These are phyloP conservation scores for Hippophae gyantsensis DNA, from an alignment of 306 rosid genomes.

Conservation along the genomic window DNA sequence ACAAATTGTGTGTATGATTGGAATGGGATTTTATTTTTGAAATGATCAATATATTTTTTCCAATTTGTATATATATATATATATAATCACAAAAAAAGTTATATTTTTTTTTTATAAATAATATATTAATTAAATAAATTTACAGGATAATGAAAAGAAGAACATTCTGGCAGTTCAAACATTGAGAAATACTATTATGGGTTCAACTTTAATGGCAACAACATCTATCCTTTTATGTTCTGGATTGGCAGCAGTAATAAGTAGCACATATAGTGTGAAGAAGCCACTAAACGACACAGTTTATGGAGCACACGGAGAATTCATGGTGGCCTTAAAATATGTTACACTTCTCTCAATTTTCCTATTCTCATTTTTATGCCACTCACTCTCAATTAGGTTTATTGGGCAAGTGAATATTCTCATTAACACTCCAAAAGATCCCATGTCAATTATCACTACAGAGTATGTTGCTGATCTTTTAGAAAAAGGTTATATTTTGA, in stretches of 20 bases:
- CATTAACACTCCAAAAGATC: conserved; percentile 61
- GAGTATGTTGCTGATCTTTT: conserved; percentile 51
- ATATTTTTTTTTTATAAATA: neutral
- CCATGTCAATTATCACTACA: conserved; percentile 38
- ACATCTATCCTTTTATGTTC: conserved; percentile 66
- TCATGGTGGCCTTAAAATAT: conserved; percentile 79
- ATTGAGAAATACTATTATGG: conserved; percentile 79
- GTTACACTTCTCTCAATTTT: conserved; percentile 64
- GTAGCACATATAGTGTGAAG: conserved; percentile 91
- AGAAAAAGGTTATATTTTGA: conserved; percentile 63
- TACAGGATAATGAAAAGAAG: conserved; percentile 89
- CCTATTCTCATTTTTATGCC: conserved; percentile 85
- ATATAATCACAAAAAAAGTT: too few relatives aligned
- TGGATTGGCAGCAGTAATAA: conserved; percentile 82
- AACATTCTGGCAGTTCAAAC: conserved; percentile 88
- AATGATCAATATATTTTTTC: too few relatives aligned
- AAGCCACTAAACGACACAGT: conserved; percentile 71
- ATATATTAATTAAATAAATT: neutral
- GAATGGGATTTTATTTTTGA: too few relatives aligned
- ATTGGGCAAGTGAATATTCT: conserved; percentile 81
- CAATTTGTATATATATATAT: too few relatives aligned
- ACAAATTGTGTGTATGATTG: too few relatives aligned
- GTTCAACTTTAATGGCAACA: conserved; percentile 91
- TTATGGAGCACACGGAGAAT: conserved; percentile 84
- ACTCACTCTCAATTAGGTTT: conserved; percentile 78